Evolutionary conservation across 2,329 filamentous ascomycete species (phyloP).

Genomic region (Claviceps sp.): DNA sequence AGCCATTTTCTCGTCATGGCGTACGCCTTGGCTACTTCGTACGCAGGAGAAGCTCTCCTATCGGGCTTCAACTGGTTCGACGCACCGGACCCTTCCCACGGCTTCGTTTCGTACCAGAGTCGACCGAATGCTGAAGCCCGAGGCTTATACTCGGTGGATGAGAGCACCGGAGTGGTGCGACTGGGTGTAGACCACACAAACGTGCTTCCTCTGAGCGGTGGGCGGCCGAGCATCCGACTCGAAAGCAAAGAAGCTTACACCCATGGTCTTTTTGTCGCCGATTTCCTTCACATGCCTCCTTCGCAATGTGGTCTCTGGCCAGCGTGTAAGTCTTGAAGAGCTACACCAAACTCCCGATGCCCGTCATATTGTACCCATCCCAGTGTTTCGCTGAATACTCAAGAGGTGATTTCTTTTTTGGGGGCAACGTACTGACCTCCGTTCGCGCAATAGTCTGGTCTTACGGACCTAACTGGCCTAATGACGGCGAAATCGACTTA

Average conservation of each 20-base stretch:
- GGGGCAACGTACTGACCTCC: no score
- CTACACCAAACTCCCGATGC: no score
- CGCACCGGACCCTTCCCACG: slow-evolving; percentile 46
- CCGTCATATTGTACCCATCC: no score
- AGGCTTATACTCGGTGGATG: slow-evolving; percentile 29
- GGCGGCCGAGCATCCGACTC: slow-evolving; percentile 50
- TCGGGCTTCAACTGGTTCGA: slow-evolving; percentile 37
- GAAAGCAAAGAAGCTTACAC: slow-evolving; percentile 50
- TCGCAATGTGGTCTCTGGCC: slow-evolving; percentile 62
- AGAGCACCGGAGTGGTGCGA: slow-evolving; percentile 27
- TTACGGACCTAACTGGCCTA: slow-evolving; percentile 46
- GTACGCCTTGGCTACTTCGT: slow-evolving; percentile 30
- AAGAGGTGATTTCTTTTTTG: no score
- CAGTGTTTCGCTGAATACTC: no score
- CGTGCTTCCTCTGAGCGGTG: slow-evolving; percentile 22
- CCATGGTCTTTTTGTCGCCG: slow-evolving; percentile 56
- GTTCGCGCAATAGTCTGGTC: slow-evolving; percentile 30
- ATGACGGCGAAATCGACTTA: slow-evolving; percentile 53
- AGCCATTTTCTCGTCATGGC: slow-evolving; percentile 13
- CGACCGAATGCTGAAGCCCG: slow-evolving; percentile 23
- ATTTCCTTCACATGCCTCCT: slow-evolving; percentile 60
- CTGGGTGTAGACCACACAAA: slow-evolving; percentile 31
- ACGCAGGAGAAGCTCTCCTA: slow-evolving; percentile 29
- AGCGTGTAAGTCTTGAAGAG: slow-evolving; percentile 33
- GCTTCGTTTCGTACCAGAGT: slow-evolving; percentile 48